Evolutionary conservation across 106 monocot species (phyloP).

Genomic region (Dendrobium officinale): DNA sequence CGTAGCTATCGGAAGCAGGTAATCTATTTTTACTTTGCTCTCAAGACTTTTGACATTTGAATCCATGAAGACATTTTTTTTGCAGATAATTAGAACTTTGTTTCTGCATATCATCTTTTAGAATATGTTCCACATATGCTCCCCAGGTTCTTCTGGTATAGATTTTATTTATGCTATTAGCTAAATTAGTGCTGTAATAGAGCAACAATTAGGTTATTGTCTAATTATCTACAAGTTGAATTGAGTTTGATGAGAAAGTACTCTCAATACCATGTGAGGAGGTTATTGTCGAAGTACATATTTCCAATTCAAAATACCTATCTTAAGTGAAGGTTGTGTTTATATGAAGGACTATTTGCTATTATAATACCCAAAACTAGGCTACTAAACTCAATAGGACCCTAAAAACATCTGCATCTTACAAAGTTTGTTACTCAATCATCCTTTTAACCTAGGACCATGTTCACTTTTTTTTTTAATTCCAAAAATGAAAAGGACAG

Average conservation of each 20-base stretch:
- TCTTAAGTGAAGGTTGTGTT: too few species aligned
- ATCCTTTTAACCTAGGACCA: too few species aligned
- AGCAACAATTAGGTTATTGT: not conserved
- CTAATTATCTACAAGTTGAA: not conserved
- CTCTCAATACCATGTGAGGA: not conserved
- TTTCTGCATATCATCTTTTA: not conserved
- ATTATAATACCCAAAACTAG: not conserved
- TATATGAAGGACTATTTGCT: not conserved
- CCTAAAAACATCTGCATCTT: too few species aligned
- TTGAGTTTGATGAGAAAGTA: not conserved
- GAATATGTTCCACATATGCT: too few species aligned
- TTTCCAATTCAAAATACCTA: too few species aligned
- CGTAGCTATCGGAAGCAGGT: conserved; percentile 87
- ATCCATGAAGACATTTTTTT: not conserved
- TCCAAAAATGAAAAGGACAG: too few species aligned
- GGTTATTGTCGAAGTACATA: not conserved
- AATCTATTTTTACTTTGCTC: conserved; percentile 5
- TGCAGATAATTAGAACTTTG: not conserved
- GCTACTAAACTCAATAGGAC: too few species aligned
- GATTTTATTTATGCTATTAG: not conserved
- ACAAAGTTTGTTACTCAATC: too few species aligned
- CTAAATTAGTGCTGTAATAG: not conserved
- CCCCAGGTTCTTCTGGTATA: not conserved
- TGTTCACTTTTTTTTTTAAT: too few species aligned
- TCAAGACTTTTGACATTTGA: not conserved